Conservation (phyloP, 441 rosid genomes). For the Populus tomentosa region DNA sequence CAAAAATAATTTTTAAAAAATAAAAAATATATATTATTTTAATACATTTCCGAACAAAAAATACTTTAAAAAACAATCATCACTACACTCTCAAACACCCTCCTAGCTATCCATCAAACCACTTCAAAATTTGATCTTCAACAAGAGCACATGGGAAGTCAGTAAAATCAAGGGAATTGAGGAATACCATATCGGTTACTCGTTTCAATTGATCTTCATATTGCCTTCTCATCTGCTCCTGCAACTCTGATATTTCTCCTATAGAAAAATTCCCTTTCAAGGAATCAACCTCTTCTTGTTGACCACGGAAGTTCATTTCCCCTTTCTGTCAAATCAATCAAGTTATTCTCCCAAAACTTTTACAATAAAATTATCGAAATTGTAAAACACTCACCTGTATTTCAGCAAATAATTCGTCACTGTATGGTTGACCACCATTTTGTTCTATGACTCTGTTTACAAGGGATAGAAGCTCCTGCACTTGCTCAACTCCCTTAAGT, state of each 20-base stretch:
- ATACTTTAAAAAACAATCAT: no score
- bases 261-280: conserved; percentile 49
- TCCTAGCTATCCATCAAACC: neutral
- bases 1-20: no score
- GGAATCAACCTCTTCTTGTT: conserved; percentile 56
- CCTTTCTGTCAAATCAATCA: conserved; percentile 45
- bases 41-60: no score
- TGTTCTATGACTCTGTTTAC: conserved; percentile 39
- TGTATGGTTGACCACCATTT: conserved; percentile 69
- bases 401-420: conserved; percentile 65
- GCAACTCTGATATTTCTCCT: conserved; percentile 47
- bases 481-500: conserved; percentile 46
- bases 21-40: no score
- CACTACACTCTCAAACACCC: no score
- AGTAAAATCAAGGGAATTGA: neutral
- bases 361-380: neutral
- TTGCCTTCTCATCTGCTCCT: conserved; percentile 53
- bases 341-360: neutral
- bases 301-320: conserved; percentile 56
- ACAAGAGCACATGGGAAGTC: neutral
- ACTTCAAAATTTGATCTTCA: neutral
- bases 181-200: conserved; percentile 63
- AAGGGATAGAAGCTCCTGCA: conserved; percentile 53
- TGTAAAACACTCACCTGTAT: conserved; percentile 42
- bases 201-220: conserved; percentile 61